Evolutionary conservation across 371 early-diverging fungal species (phyloP).

Genomic region (Blakeslea trispora): DNA sequence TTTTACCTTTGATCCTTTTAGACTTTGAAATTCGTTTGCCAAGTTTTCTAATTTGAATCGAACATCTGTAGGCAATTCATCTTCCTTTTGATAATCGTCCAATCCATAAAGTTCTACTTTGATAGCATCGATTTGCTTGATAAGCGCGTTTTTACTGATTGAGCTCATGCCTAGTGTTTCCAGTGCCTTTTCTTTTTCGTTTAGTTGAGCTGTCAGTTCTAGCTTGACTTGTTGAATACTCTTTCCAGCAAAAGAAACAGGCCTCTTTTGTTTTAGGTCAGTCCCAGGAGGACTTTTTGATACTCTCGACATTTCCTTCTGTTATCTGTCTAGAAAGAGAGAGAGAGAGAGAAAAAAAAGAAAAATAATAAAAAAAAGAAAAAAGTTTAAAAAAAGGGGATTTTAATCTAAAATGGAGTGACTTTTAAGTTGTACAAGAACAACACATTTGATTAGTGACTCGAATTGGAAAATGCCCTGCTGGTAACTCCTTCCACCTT

Average conservation of each 20-base stretch:
- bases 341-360: slow-evolving; percentile 6
- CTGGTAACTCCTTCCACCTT: slow-evolving; percentile 10
- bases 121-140: slow-evolving; percentile 18
- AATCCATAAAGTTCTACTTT: slow-evolving; percentile 14
- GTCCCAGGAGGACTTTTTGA: slow-evolving; percentile 12
- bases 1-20: slow-evolving; percentile 17
- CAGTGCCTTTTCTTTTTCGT: slow-evolving; percentile 20
- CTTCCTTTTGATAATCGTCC: slow-evolving; percentile 14
- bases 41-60: slow-evolving; percentile 21
- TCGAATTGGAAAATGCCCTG: slow-evolving; percentile 28
- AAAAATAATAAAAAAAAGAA: slow-evolving; percentile 6
- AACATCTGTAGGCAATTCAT: slow-evolving; percentile 14
- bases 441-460: slow-evolving; percentile 23
- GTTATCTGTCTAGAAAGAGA: background rate
- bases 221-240: slow-evolving; percentile 22
- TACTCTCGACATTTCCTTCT: slow-evolving; percentile 1
- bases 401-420: slow-evolving; percentile 21
- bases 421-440: slow-evolving; percentile 23
- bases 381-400: background rate
- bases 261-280: slow-evolving; percentile 12
- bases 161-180: slow-evolving; percentile 15
- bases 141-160: slow-evolving; percentile 24
- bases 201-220: slow-evolving; percentile 17
- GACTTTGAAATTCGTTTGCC: slow-evolving; percentile 24
- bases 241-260: slow-evolving; percentile 27